Evolutionary conservation across 2,329 filamentous ascomycete species (phyloP).

Genomic region (Apiospora aurea): DNA sequence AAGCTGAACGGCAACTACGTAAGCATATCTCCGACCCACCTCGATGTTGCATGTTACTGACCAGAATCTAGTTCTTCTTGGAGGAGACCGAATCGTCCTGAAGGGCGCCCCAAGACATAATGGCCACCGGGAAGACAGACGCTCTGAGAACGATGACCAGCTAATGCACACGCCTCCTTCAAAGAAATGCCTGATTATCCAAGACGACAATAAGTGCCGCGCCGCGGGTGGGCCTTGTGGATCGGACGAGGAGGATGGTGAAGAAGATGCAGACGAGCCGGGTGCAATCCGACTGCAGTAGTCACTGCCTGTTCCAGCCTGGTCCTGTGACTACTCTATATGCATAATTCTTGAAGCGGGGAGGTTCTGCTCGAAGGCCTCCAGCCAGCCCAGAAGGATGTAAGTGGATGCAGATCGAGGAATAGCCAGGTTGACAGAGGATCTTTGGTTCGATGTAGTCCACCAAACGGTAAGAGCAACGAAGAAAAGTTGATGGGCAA

Average conservation of each 20-base stretch:
- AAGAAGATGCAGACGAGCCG: slow-evolving; percentile 71
- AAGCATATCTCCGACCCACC: slow-evolving; percentile 44
- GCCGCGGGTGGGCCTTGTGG: slow-evolving; percentile 33
- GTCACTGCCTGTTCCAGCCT: slow-evolving; percentile 70
- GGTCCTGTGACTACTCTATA: slow-evolving; percentile 54
- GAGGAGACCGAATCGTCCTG: slow-evolving; percentile 76
- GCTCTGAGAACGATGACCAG: slow-evolving; percentile 6
- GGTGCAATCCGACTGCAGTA: slow-evolving; percentile 63
- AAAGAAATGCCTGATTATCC: slow-evolving; percentile 57
- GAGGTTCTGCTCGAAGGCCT: not conserved
- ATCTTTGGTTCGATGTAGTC: not conserved
- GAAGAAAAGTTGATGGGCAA: not conserved
- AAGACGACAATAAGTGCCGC: slow-evolving; percentile 46
- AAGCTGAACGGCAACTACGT: slow-evolving; percentile 92
- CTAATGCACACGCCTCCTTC: slow-evolving; percentile 38
- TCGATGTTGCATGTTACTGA: not conserved
- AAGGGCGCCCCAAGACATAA: slow-evolving; percentile 61
- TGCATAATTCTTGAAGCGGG: not conserved
- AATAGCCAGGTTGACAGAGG: not conserved
- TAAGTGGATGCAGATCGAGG: slow-evolving; percentile 9
- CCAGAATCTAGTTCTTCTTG: slow-evolving; percentile 79
- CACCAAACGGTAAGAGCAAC: not conserved
- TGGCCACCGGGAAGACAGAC: slow-evolving; percentile 34
- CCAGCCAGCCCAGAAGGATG: not conserved
- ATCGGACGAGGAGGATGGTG: slow-evolving; percentile 60